Base-by-base conservation (phyloP, 1,139 yeast species). In the Diutina siamensis region DNA sequence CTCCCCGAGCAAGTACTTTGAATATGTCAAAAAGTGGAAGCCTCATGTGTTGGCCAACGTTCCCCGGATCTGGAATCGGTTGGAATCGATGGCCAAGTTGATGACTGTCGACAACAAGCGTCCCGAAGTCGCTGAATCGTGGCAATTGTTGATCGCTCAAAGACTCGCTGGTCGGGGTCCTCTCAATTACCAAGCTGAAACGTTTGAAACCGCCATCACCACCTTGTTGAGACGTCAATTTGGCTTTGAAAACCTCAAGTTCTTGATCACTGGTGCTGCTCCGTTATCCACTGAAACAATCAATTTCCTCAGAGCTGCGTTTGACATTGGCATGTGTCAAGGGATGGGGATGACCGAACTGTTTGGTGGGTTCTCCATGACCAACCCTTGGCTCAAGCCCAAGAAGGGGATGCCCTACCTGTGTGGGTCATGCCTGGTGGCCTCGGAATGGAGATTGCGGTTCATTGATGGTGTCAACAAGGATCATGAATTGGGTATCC, bases 51-150 rank as follows among this genome's bases (percentile, higher is more conserved):
- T 68, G 41, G 58, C 63, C 25, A 60, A 65, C 48, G 74, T 68
- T 33, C 74, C 74, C 2, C 55, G 74, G 35, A 59, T 68, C 25
- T 63, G 60, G 46, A 65, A 68, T 35, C 65, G 65, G 48, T 55
- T 68, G 44, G 73, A 68, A 51, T 47, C 55, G 2, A 42, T 21
- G 19, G 46, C 56, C 44, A 55, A 55, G 45, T 32, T 40, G n/a
- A 45, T 46, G 10, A 46, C 55, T 13, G 42, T 42, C 13, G 32
- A 19, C 8, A 46, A 46, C 9, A 36, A 32, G 18, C 34, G 41
- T 4, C 27, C 27, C 18, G 34, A 35, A 19, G 34, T 19, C 2
- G 7, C 31, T 3, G 32, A 15, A 10, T 18, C 32, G 2, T 38
- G 42, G 42, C 20, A 25, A 15, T 9, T 38, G 5, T 15, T 38